These are phyloP conservation scores for Salix caprea DNA, from an alignment of 345 rosid genomes.

Conservation along the genomic window DNA sequence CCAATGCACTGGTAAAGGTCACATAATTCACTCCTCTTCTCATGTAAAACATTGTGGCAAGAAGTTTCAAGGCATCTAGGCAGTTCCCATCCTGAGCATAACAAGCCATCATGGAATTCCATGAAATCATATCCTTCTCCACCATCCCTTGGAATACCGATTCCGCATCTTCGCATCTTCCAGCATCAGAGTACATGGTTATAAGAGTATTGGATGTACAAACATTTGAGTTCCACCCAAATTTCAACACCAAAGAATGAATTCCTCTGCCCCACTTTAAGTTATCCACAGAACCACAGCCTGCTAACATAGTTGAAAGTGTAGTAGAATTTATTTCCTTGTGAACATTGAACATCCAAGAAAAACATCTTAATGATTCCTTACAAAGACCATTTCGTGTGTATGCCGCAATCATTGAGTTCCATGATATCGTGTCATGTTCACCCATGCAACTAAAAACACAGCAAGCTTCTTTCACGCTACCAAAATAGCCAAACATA, in stretches of 20 bases:
- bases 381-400: slow-evolving; percentile 45
- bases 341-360: slow-evolving; percentile 50
- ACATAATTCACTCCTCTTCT: slow-evolving; percentile 45
- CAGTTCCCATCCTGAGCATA: slow-evolving; percentile 55
- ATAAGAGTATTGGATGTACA: slow-evolving; percentile 65
- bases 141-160: slow-evolving; percentile 58
- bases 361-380: slow-evolving; percentile 45
- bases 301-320: slow-evolving; percentile 60
- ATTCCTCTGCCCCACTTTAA: slow-evolving; percentile 69
- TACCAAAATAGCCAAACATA: slow-evolving; percentile 61
- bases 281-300: slow-evolving; percentile 49
- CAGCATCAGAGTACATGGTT: slow-evolving; percentile 64
- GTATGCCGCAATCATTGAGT: slow-evolving; percentile 57
- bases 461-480: slow-evolving; percentile 39
- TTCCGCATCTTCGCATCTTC: slow-evolving; percentile 54
- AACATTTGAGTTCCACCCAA: slow-evolving; percentile 48
- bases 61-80: slow-evolving; percentile 45
- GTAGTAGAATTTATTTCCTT: slow-evolving; percentile 54
- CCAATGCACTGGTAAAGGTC: slow-evolving; percentile 68
- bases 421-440: slow-evolving; percentile 77
- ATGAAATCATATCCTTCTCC: slow-evolving; percentile 66
- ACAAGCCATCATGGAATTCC: slow-evolving; percentile 72
- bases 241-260: slow-evolving; percentile 56
- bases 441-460: slow-evolving; percentile 54
- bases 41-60: slow-evolving; percentile 41